These are phyloP conservation scores for Adenanthera pavonina DNA, from an alignment of 306 rosid species.

Conservation along the genomic window DNA sequence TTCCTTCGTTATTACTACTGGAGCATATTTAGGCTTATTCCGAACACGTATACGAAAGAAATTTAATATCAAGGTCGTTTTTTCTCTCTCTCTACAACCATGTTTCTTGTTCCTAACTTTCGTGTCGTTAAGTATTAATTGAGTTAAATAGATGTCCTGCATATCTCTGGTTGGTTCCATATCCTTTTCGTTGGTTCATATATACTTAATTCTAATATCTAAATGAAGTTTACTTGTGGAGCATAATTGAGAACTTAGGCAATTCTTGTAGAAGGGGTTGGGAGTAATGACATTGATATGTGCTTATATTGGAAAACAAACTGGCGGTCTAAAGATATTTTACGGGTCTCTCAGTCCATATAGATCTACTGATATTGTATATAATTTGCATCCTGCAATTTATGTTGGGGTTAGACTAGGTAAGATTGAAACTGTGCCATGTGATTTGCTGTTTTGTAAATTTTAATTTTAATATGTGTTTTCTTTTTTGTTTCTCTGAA, in stretches of 20 bases:
- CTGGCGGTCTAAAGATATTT: background rate
- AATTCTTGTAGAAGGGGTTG: background rate
- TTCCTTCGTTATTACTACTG: slow-evolving; percentile 63
- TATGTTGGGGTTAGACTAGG: background rate
- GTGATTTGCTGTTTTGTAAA: slow-evolving; percentile 11
- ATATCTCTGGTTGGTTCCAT: background rate
- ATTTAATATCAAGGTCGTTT: slow-evolving; percentile 87
- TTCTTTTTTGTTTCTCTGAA: slow-evolving; percentile 4
- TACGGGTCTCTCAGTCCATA: background rate
- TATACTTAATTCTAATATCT: background rate
- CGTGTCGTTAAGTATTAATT: slow-evolving; percentile 19
- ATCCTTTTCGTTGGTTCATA: background rate
- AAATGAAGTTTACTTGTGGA: background rate
- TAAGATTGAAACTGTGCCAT: background rate
- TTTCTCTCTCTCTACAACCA: background rate
- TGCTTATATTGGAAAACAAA: slow-evolving; percentile 16
- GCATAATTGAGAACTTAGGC: background rate
- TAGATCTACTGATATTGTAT: background rate
- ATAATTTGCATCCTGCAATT: background rate
- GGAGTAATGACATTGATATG: background rate
- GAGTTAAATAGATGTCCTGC: slow-evolving; percentile 14
- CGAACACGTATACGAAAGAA: slow-evolving; percentile 84
- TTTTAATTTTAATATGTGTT: background rate
- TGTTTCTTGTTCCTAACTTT: slow-evolving; percentile 17
- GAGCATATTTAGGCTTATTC: slow-evolving; percentile 80